These are phyloP conservation scores for Venustampulla echinocandica DNA, from an alignment of 495 filamentous ascomycete species.

Conservation along the genomic window DNA sequence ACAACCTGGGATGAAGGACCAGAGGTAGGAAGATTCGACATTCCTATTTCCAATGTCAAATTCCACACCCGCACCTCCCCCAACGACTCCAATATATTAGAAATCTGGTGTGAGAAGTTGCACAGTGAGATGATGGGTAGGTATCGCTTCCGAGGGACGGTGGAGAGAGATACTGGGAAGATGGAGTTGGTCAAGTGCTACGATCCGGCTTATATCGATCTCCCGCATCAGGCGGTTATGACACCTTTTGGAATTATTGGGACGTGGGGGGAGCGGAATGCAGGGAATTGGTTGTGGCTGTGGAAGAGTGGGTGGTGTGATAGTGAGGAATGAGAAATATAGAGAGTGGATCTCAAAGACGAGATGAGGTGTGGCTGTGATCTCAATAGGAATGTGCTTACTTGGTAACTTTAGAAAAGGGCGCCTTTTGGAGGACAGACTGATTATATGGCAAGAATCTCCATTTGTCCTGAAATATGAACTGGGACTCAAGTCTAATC, in stretches of 20 bases:
- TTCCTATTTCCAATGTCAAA: neutral
- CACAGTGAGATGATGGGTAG: neutral
- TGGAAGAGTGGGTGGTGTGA: conserved; percentile 2
- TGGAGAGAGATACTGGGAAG: neutral
- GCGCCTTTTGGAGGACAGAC: no score
- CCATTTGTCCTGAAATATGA: no score
- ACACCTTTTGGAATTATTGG: conserved; percentile 2
- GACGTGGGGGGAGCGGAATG: neutral
- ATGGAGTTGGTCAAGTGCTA: neutral
- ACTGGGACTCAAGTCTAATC: no score
- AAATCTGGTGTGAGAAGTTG: neutral
- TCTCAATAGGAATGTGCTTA: no score
- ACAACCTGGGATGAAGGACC: neutral
- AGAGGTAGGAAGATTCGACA: no score
- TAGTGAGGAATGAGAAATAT: neutral
- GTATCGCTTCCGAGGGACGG: neutral
- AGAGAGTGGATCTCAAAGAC: no score
- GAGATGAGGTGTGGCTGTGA: no score
- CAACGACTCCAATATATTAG: neutral
- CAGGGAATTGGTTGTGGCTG: neutral
- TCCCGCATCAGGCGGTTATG: neutral
- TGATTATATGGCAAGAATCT: no score
- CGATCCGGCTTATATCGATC: neutral
- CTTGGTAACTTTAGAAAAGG: no score
- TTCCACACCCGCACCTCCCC: neutral